Evolutionary conservation across 352 stramenopile species (phyloP).

Genomic region (Globisporangium polare): DNA sequence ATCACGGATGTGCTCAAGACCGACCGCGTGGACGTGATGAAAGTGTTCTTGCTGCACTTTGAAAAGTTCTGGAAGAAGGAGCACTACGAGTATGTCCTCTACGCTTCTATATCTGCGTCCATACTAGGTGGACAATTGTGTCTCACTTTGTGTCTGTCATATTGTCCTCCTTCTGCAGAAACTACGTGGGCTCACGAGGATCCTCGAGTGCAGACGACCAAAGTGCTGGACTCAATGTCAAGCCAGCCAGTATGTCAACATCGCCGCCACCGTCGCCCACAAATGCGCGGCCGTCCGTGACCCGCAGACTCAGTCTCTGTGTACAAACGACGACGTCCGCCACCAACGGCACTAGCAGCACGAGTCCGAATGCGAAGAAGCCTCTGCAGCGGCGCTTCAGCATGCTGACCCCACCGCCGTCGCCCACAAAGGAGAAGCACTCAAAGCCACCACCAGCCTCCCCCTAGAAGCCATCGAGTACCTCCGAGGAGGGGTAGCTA

Average conservation of each 20-base stretch:
- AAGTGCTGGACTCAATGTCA: background rate
- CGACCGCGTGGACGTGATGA: conserved; percentile 53
- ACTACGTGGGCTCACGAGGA: conserved; percentile 54
- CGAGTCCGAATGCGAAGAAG: conserved; percentile 19
- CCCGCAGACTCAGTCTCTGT: conserved; percentile 41
- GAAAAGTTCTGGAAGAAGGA: conserved; percentile 83
- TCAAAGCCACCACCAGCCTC: background rate
- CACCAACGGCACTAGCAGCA: background rate
- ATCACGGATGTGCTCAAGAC: conserved; percentile 73
- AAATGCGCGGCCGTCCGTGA: conserved; percentile 17
- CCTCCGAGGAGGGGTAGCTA: background rate
- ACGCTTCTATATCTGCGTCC: background rate
- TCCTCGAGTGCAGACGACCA: background rate
- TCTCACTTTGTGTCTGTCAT: background rate
- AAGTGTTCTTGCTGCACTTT: conserved; percentile 65
- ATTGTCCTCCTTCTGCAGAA: conserved; percentile 17
- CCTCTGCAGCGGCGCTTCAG: conserved; percentile 39
- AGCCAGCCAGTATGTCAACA: background rate
- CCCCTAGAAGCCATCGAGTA: background rate
- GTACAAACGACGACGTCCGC: conserved; percentile 19
- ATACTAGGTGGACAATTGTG: background rate
- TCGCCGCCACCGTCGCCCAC: conserved; percentile 12
- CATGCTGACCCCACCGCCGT: conserved; percentile 18
- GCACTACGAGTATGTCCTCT: conserved; percentile 45
- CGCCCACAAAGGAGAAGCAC: conserved; percentile 1